phyloP scores from a whole-genome alignment of 176 grass and related monocot genomes.

The barley (Hordeum vulgare) region MorexV3_pseudomolecules_assembly NC_058518.1:486470965-486471464 shows the following conservation, averaged over 20 bases:
- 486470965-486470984: no score
- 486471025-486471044: not conserved
- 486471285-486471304: constrained; percentile 56
- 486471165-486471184: constrained; percentile 73
- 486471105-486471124: constrained; percentile 56
- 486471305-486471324: not conserved
- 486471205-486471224: constrained; percentile 82
- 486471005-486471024: constrained; percentile 23
- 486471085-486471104: not conserved
- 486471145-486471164: constrained; percentile 92
- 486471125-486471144: constrained; percentile 77
- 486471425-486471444: not conserved
- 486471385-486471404: not conserved
- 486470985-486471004: not conserved
- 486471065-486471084: not conserved
- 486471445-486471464: not conserved
- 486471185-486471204: constrained; percentile 69
- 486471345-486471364: not conserved
- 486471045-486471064: not conserved
- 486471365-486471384: not conserved
- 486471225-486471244: constrained; percentile 98
- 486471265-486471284: constrained; percentile 94
- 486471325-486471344: not conserved
- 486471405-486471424: not conserved
- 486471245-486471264: constrained; percentile 86